Percentiles rank a stretch among this genome's conserved stretches.
Conservation (phyloP, 2,329 filamentous ascomycete genomes). For the Fusarium caatingaense region DNA sequence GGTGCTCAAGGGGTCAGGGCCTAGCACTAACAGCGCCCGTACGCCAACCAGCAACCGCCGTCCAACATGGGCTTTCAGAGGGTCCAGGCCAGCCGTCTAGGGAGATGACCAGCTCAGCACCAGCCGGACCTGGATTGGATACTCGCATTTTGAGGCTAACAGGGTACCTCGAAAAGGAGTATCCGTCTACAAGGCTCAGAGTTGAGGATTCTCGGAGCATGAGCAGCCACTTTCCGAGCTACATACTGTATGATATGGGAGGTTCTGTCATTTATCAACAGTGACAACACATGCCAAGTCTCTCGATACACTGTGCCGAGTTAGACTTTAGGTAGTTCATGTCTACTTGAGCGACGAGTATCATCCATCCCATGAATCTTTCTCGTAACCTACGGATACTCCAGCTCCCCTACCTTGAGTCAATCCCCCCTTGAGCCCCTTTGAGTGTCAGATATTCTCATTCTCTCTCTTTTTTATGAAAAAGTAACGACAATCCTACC, state of each 20-base stretch:
- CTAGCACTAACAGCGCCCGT: constrained; percentile 8
- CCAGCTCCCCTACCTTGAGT: constrained; percentile 11
- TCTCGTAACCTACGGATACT: neutral
- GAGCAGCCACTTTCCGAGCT: constrained; percentile 2
- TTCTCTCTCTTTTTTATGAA: constrained; percentile 2
- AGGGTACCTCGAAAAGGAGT: constrained; percentile 15
- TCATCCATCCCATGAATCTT: constrained; percentile 1
- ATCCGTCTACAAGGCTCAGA: constrained; percentile 13
- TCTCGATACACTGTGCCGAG: constrained; percentile 9
- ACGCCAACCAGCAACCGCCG: constrained; percentile 31
- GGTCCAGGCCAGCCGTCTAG: constrained; percentile 26
- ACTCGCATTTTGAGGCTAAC: constrained; percentile 12
- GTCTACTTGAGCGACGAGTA: constrained; percentile 14
- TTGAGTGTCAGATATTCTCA: neutral
- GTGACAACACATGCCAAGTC: neutral
- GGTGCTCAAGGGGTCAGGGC: constrained; percentile 1
- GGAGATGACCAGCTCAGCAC: constrained; percentile 29
- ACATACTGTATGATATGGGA: constrained; percentile 1
- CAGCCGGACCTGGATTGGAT: constrained; percentile 39
- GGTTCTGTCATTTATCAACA: neutral
- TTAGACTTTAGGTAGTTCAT: neutral
- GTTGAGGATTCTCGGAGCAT: constrained; percentile 4
- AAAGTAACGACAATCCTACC: constrained; percentile 16
- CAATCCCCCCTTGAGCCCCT: constrained; percentile 12
- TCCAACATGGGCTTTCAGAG: constrained; percentile 30